Conservation (phyloP, 2,329 filamentous ascomycete species). For the Penicillium sp. region DNA sequence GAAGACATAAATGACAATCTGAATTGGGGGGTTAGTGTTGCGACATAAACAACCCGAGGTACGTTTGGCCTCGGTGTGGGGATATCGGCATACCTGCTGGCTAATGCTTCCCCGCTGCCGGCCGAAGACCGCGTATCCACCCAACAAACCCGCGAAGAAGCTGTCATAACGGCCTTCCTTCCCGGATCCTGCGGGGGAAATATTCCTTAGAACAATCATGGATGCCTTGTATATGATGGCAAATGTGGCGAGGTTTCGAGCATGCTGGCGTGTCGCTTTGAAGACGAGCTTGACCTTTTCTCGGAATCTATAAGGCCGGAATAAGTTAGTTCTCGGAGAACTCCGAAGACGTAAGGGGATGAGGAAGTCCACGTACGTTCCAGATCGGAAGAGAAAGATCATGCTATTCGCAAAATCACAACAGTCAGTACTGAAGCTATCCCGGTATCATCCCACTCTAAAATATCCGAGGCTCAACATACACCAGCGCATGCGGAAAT, state of each 20-base stretch:
- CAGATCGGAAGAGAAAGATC: constrained; percentile 94
- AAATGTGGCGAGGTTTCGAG: constrained; percentile 88
- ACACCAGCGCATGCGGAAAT: constrained; percentile 95
- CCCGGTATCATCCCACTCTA: background rate
- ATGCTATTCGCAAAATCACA: constrained; percentile 63
- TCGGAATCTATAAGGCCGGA: constrained; percentile 58
- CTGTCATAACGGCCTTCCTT: constrained; percentile 77
- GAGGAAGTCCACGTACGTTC: constrained; percentile 66
- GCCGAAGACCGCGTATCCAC: constrained; percentile 93
- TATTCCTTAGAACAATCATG: constrained; percentile 75
- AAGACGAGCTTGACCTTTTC: constrained; percentile 80
- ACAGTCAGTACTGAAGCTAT: constrained; percentile 25
- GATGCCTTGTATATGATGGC: constrained; percentile 86
- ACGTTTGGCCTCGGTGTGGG: background rate
- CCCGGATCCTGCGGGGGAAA: constrained; percentile 49
- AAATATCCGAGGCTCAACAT: constrained; percentile 36
- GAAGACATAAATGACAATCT: constrained; percentile 98
- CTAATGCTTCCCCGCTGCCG: constrained; percentile 79
- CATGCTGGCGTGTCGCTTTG: constrained; percentile 87
- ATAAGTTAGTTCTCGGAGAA: constrained; percentile 20
- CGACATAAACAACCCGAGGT: background rate
- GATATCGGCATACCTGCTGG: constrained; percentile 62
- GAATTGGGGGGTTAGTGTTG: constrained; percentile 18
- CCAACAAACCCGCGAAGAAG: constrained; percentile 84
- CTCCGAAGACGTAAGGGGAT: constrained; percentile 10